phyloP scores from a whole-genome alignment of 495 filamentous ascomycete species.

The Echria macrotheca region DNA sequence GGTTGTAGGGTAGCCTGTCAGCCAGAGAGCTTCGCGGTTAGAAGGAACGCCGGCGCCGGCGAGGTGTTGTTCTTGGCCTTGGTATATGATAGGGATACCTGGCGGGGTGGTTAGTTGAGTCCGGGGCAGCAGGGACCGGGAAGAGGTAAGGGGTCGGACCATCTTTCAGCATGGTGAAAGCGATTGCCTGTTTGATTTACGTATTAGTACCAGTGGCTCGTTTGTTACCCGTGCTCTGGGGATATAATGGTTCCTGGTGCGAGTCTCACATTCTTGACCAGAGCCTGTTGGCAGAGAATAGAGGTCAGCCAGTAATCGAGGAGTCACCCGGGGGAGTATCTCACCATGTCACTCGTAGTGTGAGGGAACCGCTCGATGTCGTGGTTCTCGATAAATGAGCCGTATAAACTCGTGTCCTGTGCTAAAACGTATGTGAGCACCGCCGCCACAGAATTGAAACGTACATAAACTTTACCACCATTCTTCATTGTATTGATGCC shows the following conservation, averaged over 20 bases:
- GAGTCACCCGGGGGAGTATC: too few relatives aligned
- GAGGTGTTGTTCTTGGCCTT: constrained; percentile 70
- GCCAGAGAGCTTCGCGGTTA: constrained; percentile 75
- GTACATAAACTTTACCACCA: constrained; percentile 11
- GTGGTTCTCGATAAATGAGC: constrained; percentile 77
- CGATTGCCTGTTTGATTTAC: constrained; percentile 56
- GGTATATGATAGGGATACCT: constrained; percentile 40
- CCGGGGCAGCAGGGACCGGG: constrained; percentile 47
- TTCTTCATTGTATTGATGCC: constrained; percentile 52
- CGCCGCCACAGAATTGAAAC: too few relatives aligned
- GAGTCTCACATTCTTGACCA: constrained; percentile 22
- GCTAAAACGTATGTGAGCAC: too few relatives aligned
- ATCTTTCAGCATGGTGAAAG: constrained; percentile 66
- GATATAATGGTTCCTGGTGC: too few relatives aligned
- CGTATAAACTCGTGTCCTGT: constrained; percentile 58
- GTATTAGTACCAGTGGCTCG: too few relatives aligned
- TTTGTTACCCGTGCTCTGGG: not conserved
- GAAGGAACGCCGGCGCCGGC: constrained; percentile 51
- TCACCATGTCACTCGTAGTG: constrained; percentile 44
- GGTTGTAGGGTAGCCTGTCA: constrained; percentile 54
- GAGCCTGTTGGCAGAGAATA: constrained; percentile 11
- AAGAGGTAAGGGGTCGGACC: constrained; percentile 20
- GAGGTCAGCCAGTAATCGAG: too few relatives aligned
- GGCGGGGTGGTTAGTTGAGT: constrained; percentile 17
- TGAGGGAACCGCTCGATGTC: constrained; percentile 65